A percentile compares a stretch with the other conserved stretches of the same genome.
These are phyloP conservation scores for Candolleomyces efflorescens DNA, from an alignment of 768 basidiomycete genomes.

Conservation along the genomic window DNA sequence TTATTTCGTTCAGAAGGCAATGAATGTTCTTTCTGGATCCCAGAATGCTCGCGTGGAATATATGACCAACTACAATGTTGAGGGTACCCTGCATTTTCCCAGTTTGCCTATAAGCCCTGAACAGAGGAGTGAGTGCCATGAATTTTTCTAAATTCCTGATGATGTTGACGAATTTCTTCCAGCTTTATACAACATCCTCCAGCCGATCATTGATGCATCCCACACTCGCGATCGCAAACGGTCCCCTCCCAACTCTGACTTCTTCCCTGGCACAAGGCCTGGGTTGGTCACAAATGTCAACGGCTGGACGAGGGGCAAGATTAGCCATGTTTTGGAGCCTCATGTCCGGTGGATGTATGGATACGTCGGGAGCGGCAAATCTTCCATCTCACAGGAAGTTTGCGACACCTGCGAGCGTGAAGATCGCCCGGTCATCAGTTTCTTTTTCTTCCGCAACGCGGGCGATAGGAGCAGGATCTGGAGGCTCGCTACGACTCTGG, in stretches of 20 bases:
- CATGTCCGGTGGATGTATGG: background rate
- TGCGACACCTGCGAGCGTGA: background rate
- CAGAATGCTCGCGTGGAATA: too few species aligned
- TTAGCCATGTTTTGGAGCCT: background rate
- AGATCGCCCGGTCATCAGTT: background rate
- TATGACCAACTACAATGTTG: too few species aligned
- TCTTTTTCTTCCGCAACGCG: constrained; percentile 3
- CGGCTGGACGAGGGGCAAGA: background rate
- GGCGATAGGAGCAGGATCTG: constrained; percentile 1
- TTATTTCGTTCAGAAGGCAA: too few species aligned
- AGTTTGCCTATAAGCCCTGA: too few species aligned
- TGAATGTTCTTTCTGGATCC: too few species aligned
- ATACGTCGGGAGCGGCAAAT: background rate
- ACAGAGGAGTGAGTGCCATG: too few species aligned
- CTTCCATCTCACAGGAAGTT: background rate
- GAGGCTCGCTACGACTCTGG: background rate
- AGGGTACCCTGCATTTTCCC: too few species aligned
- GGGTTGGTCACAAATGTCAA: background rate
- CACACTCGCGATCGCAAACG: background rate
- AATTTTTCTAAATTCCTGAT: too few species aligned
- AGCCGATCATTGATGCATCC: background rate
- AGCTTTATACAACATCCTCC: too few species aligned
- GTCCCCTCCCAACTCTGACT: background rate
- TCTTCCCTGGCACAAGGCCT: background rate
- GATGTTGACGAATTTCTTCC: too few species aligned